Evolutionary conservation across 257 asterid species (phyloP), one percentile per base, ranked within the genome.

Genomic region (Solanum piurae): DNA sequence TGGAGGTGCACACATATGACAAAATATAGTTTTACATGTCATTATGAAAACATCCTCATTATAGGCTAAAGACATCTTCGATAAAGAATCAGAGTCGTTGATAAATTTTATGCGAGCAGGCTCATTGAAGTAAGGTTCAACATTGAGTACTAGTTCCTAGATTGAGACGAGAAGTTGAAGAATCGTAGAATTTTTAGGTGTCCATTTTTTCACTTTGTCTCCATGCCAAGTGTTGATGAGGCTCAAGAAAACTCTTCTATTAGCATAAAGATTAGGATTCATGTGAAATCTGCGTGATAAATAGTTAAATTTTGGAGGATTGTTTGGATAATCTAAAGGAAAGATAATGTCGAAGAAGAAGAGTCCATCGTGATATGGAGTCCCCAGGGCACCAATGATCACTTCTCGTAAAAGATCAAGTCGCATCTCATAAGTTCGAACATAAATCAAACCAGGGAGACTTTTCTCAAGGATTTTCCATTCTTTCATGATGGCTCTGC

Each of bases 301-400:
- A 76, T 94, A 91, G 88, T 90, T 6, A 42, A 95, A 93, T 23
- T 9, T 77, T 0, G 97, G 97, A 36, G 98, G 95, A 5, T 74
- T 38, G 1, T 58, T 18, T 9, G 98, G 98, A 90, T 94, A 95
- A 34, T 93, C 89, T 1, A 76, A 21, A 2, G 98, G 96, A 73
- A 95, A 76, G 46, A 62, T 37, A 5, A 94, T 92, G 91, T 94
- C 98, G 68, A 94, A 94, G 89, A 95, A 93, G 93, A 95, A 95
- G 31, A 95, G 93, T 2, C 96, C 95, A 31, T 94, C 91, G n/a
- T 95, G 94, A 88, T 95, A 95, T 3, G 97, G 97, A 9, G 96
- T 94, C 4, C 91, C 94, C 1, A 89, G 42, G 4, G 94, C 6
- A 5, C 98, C 98, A 8, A 94, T 42, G 33, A 95, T 93, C 82